These are phyloP conservation scores for Cladosporium velox DNA, from an alignment of 2,329 filamentous ascomycete species.

Conservation along the genomic window DNA sequence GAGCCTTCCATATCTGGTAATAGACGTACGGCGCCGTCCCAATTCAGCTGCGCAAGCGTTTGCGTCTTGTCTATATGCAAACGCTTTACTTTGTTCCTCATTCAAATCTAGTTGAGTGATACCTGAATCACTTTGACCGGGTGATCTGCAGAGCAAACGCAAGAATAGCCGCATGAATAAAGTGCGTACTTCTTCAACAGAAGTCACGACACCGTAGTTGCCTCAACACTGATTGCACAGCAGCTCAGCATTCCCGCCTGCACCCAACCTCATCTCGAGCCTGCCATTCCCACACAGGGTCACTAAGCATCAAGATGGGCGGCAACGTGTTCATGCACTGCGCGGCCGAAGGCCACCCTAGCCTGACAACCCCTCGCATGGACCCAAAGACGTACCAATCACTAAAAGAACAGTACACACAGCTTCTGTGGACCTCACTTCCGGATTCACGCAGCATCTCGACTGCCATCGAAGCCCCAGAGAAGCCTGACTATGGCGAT, in stretches of 20 bases:
- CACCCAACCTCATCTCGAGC: no score
- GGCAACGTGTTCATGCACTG: constrained; percentile 59
- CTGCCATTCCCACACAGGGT: background rate
- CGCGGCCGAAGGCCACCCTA: constrained; percentile 42
- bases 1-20: rapidly evolving
- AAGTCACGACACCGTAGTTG: background rate
- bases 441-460: constrained; percentile 54
- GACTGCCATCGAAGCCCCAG: constrained; percentile 68
- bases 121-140: background rate
- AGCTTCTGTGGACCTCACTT: constrained; percentile 49
- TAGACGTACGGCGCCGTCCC: background rate
- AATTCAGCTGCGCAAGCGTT: background rate
- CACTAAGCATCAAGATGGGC: constrained; percentile 57
- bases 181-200: background rate
- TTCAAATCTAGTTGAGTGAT: background rate
- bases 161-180: background rate
- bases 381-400: constrained; percentile 56
- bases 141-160: background rate
- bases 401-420: constrained; percentile 51
- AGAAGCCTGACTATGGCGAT: constrained; percentile 69
- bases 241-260: no score
- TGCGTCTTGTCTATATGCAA: background rate
- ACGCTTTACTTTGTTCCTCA: background rate
- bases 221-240: background rate
- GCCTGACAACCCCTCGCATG: constrained; percentile 67